Evolutionary conservation across 306 rosid species (phyloP), one percentile per base, ranked within the genome.

Genomic region (Dalbergia cultrata): DNA sequence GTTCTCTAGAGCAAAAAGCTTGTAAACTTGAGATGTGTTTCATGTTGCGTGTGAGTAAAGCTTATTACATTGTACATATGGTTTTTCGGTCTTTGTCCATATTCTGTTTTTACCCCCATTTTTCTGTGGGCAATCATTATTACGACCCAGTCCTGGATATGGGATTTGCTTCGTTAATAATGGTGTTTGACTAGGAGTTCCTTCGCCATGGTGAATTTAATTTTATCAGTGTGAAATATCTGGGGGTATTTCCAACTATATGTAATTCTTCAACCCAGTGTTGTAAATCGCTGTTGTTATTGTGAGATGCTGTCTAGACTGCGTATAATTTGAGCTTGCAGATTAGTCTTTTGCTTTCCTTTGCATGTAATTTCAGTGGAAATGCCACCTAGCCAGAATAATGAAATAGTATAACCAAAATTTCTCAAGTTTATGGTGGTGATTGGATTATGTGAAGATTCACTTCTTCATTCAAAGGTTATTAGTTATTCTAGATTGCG

Each of bases 1-100:
- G 94, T 95, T 44, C 91, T 90, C 61, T 92, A 83, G 82, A 54
- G 82, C 72, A 18, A 68, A 77, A 18, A 17, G 72, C 64, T 79
- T 57, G 47, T 67, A 18, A 54, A 79, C 83, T 70, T 49, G 56
- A 72, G 61, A 41, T 14, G 73, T 50, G 84, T 60, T 76, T 53
- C 16, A 39, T 64, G 73, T 78, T 80, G 82, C 76, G 59, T 85
- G 92, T 87, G 87, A 82, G 80, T 88, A 85, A 82, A 71, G 72
- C 85, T 76, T 19, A 60, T 69, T 9, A 64, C 72, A 10, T 31
- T 84, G 89, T 88, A 89, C 71, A 81, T 70, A 92, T 68, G 61
- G 44, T 61, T 81, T 70, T 70, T 81, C 67, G n/a, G 75, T 75
- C 52, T 21, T 63, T 35, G 64, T 50, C 83, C 49, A 14, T 52